Conservation (phyloP, 495 filamentous ascomycete species). For the Aspergillus funiculosus region DNA sequence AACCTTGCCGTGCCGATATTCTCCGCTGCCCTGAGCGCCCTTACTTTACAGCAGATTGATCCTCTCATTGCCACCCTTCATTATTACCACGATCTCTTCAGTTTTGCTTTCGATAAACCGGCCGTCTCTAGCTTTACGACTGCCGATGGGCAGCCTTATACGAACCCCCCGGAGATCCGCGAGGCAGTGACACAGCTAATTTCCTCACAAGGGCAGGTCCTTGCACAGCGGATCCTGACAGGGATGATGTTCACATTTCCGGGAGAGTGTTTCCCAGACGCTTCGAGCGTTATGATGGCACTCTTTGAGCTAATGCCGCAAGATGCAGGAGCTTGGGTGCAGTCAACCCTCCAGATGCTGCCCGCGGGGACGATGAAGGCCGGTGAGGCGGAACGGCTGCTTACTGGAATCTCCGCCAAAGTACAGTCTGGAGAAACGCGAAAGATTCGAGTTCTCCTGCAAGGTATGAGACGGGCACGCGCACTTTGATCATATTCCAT, state of each 20-base stretch:
- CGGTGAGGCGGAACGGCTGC: conserved; percentile 56
- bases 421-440: conserved; percentile 67
- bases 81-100: conserved; percentile 88
- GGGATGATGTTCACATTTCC: conserved; percentile 99
- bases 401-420: conserved; percentile 59
- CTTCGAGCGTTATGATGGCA: conserved; percentile 80
- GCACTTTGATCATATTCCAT: not conserved
- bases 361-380: conserved; percentile 72
- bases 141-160: conserved; percentile 35
- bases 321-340: conserved; percentile 72
- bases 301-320: conserved; percentile 82
- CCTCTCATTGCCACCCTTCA: conserved; percentile 87
- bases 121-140: conserved; percentile 61
- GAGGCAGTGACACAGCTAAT: conserved; percentile 67
- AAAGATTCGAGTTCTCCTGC: conserved; percentile 76
- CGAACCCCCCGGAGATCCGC: conserved; percentile 59
- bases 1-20: conserved; percentile 74
- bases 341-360: conserved; percentile 73
- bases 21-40: conserved; percentile 74
- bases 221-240: conserved; percentile 80
- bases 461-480: conserved; percentile 40
- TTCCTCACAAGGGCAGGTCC: conserved; percentile 61
- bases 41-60: conserved; percentile 83
- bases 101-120: conserved; percentile 74
- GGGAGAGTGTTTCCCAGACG: conserved; percentile 87